Conservation (phyloP, 495 filamentous ascomycete genomes). For the Penicillium coprophilum region DNA sequence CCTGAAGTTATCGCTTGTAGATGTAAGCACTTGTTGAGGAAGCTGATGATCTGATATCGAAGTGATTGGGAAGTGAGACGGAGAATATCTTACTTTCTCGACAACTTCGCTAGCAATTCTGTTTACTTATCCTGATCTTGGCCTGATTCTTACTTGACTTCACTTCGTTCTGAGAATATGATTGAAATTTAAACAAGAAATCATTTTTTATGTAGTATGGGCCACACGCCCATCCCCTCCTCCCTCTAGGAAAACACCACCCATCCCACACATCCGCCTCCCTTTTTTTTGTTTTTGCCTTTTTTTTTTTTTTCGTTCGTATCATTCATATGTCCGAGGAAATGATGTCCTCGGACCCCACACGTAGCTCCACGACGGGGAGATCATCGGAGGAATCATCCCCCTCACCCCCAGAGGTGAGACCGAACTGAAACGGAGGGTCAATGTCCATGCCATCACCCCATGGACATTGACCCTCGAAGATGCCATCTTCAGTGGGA, state of each 20-base stretch:
- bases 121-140: background rate
- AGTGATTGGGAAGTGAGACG: background rate
- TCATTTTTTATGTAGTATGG: background rate
- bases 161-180: background rate
- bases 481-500: slow-evolving; percentile 30
- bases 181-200: background rate
- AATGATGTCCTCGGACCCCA: slow-evolving; percentile 41
- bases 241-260: background rate
- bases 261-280: background rate
- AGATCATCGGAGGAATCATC: slow-evolving; percentile 44
- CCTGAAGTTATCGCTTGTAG: background rate
- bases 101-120: background rate
- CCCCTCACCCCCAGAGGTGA: slow-evolving; percentile 13
- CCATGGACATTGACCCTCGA: slow-evolving; percentile 36
- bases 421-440: slow-evolving; percentile 12
- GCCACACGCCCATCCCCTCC: background rate
- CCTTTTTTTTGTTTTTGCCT: background rate
- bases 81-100: background rate
- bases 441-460: slow-evolving; percentile 39
- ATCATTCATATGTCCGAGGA: slow-evolving; percentile 23
- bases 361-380: slow-evolving; percentile 47
- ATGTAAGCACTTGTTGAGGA: background rate
- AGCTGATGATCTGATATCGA: background rate
- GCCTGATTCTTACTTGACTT: background rate
- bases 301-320: background rate